Base-by-base conservation (phyloP, 2,329 filamentous ascomycete species). In the Venturia pyrina region DNA sequence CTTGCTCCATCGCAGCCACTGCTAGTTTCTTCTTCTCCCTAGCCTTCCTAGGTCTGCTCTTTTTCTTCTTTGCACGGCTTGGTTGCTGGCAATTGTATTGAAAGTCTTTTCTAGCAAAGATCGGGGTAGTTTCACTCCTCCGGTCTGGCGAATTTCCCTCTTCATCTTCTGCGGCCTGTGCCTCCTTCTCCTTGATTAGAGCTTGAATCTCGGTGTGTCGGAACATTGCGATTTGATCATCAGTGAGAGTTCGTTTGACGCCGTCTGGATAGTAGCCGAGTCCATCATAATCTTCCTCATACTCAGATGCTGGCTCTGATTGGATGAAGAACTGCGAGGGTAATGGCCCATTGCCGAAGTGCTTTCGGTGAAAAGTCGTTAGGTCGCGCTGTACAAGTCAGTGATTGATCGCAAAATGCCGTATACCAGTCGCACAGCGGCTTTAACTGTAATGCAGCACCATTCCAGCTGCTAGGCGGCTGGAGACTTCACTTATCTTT, bases 221-320 rank as follows among this genome's bases (percentile, higher is more conserved):
- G 74, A 97, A 97, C 68, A 96, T 93, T 64, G 86, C 85, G 70
- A 97, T 91, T 78, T 97, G 90, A 70, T 92, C 90, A 72, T 97
- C 90, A 11, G 93, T 97, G 71, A 98, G 81, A 21, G 92, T 96
- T 50, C 93, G 88, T 74, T 95, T 95, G 68, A 87, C 85, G 3
- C 93, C 93, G 72, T 98, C 93, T 0, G 84, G 77, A 70, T 98
- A 98, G 75, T 91, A 93, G 21, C 92, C 93, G 19, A 97, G 80
- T 0, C 79, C 85, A 72, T 90, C 89, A 34, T 87, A 88, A 34
- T 87, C 85, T 37, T 83, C 81, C 2, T 76, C 73, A 57, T 19
- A 48, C n/a, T 66, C 68, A 5, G 28, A 61, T 15, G 43, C 44
- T 40, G 10, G 19, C n/a, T 28, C n/a, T 44, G 28, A 8, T n/a